Percentiles rank a stretch among this genome's conserved stretches.
These are phyloP conservation scores for Agrostemma githago DNA, from an alignment of 148 eudicot genomes.

Conservation along the genomic window DNA sequence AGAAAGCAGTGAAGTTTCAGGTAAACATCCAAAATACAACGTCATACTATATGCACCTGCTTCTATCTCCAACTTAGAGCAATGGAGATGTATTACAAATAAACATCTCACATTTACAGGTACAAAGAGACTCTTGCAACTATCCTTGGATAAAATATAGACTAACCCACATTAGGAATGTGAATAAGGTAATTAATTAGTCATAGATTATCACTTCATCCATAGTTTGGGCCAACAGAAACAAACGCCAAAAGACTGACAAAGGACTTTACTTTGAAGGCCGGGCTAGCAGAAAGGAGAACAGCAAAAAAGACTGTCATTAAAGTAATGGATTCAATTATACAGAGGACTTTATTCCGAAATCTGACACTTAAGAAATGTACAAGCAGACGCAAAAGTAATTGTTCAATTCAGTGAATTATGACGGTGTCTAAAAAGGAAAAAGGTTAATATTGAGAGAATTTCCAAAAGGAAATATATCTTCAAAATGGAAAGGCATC, in stretches of 20 bases:
- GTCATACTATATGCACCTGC: not conserved
- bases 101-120: not conserved
- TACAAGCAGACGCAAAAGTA: not conserved
- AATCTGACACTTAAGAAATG: too few relatives aligned
- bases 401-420: not conserved
- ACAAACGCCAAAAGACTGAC: not conserved
- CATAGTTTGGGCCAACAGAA: not conserved
- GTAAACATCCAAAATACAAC: not conserved
- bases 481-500: too few relatives aligned
- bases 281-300: too few relatives aligned
- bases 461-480: too few relatives aligned
- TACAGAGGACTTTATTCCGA: not conserved
- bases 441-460: too few relatives aligned
- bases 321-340: not conserved
- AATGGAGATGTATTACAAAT: not conserved
- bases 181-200: not conserved
- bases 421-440: not conserved
- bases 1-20: not conserved
- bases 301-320: too few relatives aligned
- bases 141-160: not conserved
- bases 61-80: not conserved
- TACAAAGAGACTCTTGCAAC: not conserved
- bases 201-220: not conserved
- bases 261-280: too few relatives aligned
- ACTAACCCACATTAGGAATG: not conserved